Evolutionary conservation across 768 basidiomycete genomes (phyloP), one percentile per base, ranked within the genome.

Genomic region (Austroboletus eburneus): DNA sequence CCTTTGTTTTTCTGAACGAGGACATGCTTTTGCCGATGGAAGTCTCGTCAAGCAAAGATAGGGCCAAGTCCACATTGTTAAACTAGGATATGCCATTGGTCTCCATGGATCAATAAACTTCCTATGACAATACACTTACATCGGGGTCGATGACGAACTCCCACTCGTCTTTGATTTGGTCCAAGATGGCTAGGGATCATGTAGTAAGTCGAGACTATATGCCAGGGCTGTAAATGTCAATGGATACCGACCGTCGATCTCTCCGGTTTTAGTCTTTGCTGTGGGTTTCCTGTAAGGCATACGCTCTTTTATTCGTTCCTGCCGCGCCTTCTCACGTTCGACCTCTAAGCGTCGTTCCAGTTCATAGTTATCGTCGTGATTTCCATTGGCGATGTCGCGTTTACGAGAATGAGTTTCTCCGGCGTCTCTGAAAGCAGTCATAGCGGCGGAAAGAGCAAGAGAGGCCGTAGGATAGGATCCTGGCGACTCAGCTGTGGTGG

Each of bases 31-130:
- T 87, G 3, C 85, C 86, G 1, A 72, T 66, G 10, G 85, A 82
- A 2, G 81, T 79, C 34, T 83, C 77, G 54, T 93, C 90, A 21
- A 99, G 72, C 3, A 99, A 76, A 57, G 91, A 85, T 14, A 99
- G 77, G 4, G 96, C 94, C 30, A 98, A 75, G 58, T 94, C 87
- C 27, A 96, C 94, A 39, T 87, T 87, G 63, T 96, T 95, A 69
- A 98, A 99, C 85, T 93, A 57, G 29, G 23, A 39, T 22, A 51
- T 33, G 25, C 35, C 36, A 55, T 44, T 32, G 51, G 30, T 44
- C 34, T 34, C 43, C 35, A 50, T 18, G 44, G 20, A 25, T 22
- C 18, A 43, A 36, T 42, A 21, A 38, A 34, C 32, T 41, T 8
- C 17, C 8, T 27, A 17, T 18, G 39, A 16, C 17, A 43, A 40